These are phyloP conservation scores for Vitis amurensis DNA, from an alignment of 164 flowering plant species.

Conservation along the genomic window DNA sequence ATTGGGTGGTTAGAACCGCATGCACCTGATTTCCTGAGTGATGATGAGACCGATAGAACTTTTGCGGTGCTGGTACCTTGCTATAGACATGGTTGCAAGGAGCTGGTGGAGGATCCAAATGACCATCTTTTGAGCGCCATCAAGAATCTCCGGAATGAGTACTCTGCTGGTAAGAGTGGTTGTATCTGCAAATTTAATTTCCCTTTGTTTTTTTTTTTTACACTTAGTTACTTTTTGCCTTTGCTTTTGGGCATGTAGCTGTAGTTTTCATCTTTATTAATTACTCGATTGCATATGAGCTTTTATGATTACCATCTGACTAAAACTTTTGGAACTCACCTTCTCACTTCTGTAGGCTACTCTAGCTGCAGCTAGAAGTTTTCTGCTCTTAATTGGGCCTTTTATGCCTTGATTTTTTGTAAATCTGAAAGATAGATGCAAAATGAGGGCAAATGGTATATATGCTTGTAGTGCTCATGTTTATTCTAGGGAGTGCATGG, in stretches of 20 bases:
- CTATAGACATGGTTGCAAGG: conserved; percentile 36
- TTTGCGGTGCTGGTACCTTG: conserved; percentile 55
- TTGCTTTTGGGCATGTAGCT: not conserved
- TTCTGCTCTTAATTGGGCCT: too few relatives aligned
- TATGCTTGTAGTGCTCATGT: not conserved
- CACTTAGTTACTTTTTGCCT: not conserved
- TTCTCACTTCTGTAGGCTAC: too few relatives aligned
- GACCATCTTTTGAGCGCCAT: conserved; percentile 37
- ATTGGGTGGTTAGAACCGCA: conserved; percentile 61
- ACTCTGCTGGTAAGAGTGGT: conserved; percentile 33
- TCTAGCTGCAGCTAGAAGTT: too few relatives aligned
- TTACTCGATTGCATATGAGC: too few relatives aligned
- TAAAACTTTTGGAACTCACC: too few relatives aligned
- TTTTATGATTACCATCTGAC: too few relatives aligned
- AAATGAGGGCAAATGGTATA: too few relatives aligned
- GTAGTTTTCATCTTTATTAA: too few relatives aligned
- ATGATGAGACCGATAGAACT: conserved; percentile 37
- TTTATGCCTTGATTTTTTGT: too few relatives aligned
- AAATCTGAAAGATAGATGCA: too few relatives aligned
- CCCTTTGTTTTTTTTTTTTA: not conserved
- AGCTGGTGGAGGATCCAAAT: conserved; percentile 25
- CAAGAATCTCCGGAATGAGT: conserved; percentile 28
- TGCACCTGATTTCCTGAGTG: conserved; percentile 41
- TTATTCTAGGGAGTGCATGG: not conserved
- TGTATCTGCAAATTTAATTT: not conserved